Base-by-base conservation (phyloP, 2,329 filamentous ascomycete species). In the Cercospora zeae-maydis region DNA sequence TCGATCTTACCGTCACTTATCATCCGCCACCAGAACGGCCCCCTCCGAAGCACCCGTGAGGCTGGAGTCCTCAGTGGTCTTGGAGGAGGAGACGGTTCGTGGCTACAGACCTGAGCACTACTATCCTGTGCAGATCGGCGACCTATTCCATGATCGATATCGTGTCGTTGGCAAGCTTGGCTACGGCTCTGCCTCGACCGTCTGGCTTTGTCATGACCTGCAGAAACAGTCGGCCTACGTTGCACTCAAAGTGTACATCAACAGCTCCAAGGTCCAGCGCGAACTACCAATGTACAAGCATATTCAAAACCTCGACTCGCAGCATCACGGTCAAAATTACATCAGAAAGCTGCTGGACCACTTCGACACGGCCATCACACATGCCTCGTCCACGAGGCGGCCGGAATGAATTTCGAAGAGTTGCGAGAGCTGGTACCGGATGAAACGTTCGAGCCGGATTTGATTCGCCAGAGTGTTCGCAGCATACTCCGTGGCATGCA, bases 91-190 rank as follows among this genome's bases (percentile, higher is more conserved):
- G 55, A 71, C 52, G 2, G 3, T 73, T 0, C 63, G n/a, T 4
- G 59, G 55, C 39, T 74, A 75, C 60, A 62, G 62, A n/a, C 39
- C 70, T 4, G 68, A 76, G 5, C 60, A 73, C 16, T 79, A 74
- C 61, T 79, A 77, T 63, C 76, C 77, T 0, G 72, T 78, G 52
- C 62, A 60, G 1, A 74, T 77, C 4, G 77, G 77, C 5, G 62
- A 78, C 11, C 51, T 76, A 0, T 66, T 79, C 60, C 31, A 72
- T 1, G 55, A 59, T 3, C 72, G 70, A 16, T 81, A 79, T 63
- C 70, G 75, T 49, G 68, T 78, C 36, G 70, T 80, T 10, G 75
- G 73, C 39, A 82, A 82, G 63, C 73, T 81, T 10, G 79, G 79
- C 27, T 79, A 76, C 63, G 79, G 78, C 10, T 71, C 70, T 3